phyloP scores from a whole-genome alignment of 768 basidiomycete genomes.

The Coprinellus micaceus region DNA sequence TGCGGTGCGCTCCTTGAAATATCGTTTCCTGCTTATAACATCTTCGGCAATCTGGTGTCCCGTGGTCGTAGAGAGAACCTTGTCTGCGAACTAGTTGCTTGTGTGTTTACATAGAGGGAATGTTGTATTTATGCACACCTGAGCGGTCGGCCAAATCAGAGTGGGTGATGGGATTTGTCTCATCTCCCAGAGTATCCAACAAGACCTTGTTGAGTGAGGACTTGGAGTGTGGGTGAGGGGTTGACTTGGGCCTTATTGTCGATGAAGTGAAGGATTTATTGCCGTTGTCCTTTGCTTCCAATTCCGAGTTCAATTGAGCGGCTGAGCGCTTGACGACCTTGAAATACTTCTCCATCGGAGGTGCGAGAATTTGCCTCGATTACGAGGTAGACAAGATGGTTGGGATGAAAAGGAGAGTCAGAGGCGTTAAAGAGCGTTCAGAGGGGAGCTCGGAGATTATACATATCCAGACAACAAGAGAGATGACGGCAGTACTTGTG shows the following conservation, averaged over 20 bases:
- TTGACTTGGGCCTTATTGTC: not conserved
- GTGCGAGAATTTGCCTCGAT: too few species aligned
- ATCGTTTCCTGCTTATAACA: conserved; percentile 31
- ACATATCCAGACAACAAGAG: not conserved
- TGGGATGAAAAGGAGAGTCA: not conserved
- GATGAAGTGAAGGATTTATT: not conserved
- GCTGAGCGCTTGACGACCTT: conserved; percentile 17
- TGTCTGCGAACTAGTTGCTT: conserved; percentile 34
- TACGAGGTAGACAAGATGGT: not conserved
- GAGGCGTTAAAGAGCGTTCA: conserved; percentile 7
- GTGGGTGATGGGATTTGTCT: conserved; percentile 77
- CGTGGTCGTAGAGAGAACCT: conserved; percentile 57
- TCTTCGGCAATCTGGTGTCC: conserved; percentile 67
- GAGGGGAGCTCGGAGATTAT: not conserved
- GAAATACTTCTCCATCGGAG: conserved; percentile 23
- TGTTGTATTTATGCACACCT: conserved; percentile 51
- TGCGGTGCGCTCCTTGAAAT: conserved; percentile 39
- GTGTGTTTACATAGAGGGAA: not conserved
- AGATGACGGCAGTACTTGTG: too few species aligned
- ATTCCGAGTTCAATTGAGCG: not conserved
- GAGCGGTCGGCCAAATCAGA: conserved; percentile 59
- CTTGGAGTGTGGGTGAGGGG: conserved; percentile 21
- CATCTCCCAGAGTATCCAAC: conserved; percentile 55
- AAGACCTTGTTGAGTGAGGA: conserved; percentile 55
- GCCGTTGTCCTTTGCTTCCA: not conserved